Evolutionary conservation across 2,329 filamentous ascomycete genomes (phyloP), one percentile per base, ranked within the genome.

Genomic region (Fusarium redolens): DNA sequence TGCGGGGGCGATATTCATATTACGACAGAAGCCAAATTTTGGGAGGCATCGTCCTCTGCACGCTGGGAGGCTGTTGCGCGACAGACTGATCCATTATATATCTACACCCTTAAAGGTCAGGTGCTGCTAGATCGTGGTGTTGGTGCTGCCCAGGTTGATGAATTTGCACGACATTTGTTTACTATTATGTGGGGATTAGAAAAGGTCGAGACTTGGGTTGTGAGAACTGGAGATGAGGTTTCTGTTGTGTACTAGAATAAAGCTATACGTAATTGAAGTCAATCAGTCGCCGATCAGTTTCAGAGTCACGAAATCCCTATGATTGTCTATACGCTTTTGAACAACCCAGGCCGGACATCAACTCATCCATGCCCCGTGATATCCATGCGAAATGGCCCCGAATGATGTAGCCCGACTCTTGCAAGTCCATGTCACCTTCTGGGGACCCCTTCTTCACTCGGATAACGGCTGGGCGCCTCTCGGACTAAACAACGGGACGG

Each of bases 381-480:
- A 5, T 2, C 25, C 25, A 25, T 2, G 25, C 25, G 25, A 25
- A 25, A 2, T 5, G 25, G 25, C 25, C 25, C 25, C 25, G 25
- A 25, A 25, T 5, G 25, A 25, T 25, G 25, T 25, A 25, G 25
- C 25, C 25, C 25, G 25, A 25, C 25, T 25, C 25, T 25, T 25
- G 25, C 25, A 25, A 25, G 25, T 25, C 25, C 25, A 25, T 25
- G 25, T 25, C 25, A 25, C 25, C 25, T 25, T 25, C 25, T 25
- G 25, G 5, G 25, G 25, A 25, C 25, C 20, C 12, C 12, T 13
- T 7, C 11, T 15, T 8, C 0, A 7, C 9, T 30, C 18, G 13
- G 4, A 15, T 11, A 1, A 6, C 13, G 0, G 7, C 3, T 0
- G 10, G 11, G 7, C 3, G 17, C 10, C 11, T 31, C 9, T n/a